Percentiles rank a stretch among this genome's conserved stretches.
Evolutionary conservation across 2,329 filamentous ascomycete species (phyloP).

Genomic region (Clonostachys chloroleuca): DNA sequence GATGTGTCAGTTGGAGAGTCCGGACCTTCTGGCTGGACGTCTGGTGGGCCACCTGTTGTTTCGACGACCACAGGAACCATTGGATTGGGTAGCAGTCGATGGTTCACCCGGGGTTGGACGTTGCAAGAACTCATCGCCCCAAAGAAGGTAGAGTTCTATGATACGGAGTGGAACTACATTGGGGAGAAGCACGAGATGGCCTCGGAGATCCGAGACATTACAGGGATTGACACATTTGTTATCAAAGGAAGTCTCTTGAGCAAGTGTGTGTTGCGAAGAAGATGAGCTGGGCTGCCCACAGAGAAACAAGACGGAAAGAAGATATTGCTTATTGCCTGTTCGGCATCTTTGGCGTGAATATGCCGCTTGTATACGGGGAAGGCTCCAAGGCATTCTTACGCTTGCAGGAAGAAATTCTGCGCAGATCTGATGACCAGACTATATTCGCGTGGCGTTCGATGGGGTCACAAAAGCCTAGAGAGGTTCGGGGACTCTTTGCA

Average conservation of each 20-base stretch:
- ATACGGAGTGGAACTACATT: conserved; percentile 12
- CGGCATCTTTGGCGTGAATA: conserved; percentile 12
- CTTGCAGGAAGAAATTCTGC: conserved; percentile 10
- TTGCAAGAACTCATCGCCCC: conserved; percentile 8
- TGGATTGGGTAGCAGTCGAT: background rate
- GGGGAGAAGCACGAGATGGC: conserved; percentile 1
- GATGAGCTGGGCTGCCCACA: conserved; percentile 9
- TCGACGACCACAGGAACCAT: too few relatives aligned
- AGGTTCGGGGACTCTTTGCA: too few relatives aligned
- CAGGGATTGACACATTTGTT: conserved; percentile 1
- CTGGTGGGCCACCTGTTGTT: background rate
- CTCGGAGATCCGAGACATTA: conserved; percentile 1
- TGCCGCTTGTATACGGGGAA: conserved; percentile 13
- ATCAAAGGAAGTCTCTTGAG: background rate
- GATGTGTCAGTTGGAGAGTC: background rate
- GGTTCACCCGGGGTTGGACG: conserved; percentile 8
- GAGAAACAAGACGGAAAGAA: conserved; percentile 8
- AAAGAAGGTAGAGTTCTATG: conserved; percentile 5
- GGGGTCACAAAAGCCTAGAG: too few relatives aligned
- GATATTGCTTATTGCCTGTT: conserved; percentile 13
- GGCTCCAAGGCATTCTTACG: conserved; percentile 7
- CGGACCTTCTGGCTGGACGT: background rate
- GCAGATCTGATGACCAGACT: conserved; percentile 2
- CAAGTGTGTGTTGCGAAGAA: background rate
- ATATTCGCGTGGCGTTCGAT: conserved; percentile 4